Evolutionary conservation across 1,284 basidiomycete genomes (phyloP).

Genomic region (Trichosporon ovoides): DNA sequence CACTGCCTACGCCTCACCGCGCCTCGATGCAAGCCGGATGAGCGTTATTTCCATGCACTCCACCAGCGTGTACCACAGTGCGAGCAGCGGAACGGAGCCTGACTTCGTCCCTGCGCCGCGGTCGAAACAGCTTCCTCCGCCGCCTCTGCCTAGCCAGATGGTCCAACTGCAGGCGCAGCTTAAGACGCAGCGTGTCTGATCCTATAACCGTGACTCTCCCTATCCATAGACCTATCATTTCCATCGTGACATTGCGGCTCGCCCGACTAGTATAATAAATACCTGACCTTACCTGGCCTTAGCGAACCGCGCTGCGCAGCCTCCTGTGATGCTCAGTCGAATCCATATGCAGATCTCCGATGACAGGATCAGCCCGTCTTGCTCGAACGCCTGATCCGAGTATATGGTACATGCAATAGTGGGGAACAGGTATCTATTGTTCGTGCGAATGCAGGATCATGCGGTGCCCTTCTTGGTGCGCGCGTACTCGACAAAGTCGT

Average conservation of each 20-base stretch:
- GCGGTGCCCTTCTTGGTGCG: slow-evolving; percentile 19
- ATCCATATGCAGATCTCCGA: neutral
- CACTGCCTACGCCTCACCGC: neutral
- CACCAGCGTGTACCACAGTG: slow-evolving; percentile 1
- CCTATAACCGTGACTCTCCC: neutral
- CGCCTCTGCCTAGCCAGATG: neutral
- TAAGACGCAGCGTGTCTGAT: neutral
- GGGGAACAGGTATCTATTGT: slow-evolving; percentile 4
- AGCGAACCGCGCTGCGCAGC: neutral
- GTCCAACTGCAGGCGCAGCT: neutral
- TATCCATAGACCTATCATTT: neutral
- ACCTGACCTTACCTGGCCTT: neutral
- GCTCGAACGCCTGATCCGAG: neutral
- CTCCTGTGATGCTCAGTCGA: neutral
- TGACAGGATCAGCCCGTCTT: neutral
- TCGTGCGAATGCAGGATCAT: neutral
- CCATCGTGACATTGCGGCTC: neutral
- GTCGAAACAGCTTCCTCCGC: neutral
- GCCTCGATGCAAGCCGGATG: neutral
- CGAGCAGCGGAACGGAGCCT: neutral
- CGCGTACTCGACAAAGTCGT: slow-evolving; percentile 49
- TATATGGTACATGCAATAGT: slow-evolving; percentile 4
- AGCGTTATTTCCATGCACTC: neutral
- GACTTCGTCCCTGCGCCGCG: neutral
- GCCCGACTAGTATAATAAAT: neutral